Evolutionary conservation across 257 asterid genomes (phyloP), one percentile per base, ranked within the genome.

Genomic region (Przewalskia tangutica): DNA sequence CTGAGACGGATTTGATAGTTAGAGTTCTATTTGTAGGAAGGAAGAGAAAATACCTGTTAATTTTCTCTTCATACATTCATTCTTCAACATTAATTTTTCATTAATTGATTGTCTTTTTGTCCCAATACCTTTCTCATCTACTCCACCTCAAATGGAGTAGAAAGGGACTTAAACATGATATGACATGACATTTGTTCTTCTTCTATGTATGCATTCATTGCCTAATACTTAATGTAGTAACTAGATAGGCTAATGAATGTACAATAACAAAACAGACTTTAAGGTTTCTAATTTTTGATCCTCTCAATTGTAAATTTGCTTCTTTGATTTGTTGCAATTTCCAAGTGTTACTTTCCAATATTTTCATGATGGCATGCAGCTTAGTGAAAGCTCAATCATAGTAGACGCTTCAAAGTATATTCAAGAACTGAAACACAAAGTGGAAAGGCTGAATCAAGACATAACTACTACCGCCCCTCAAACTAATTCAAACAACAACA

Each of bases 341-440:
- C 3, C 42, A 20, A 2, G 46, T 82, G 18, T 38, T 68, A 55
- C 14, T 8, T 11, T 70, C 14, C 48, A 12, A 11, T 53, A n/a
- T 40, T 83, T 53, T n/a, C 70, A 66, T 80, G 42, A 55, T 83
- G 84, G 82, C 89, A 50, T 50, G 63, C 62, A 94, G 98, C 65
- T 88, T 87, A 90, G 85, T 77, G 92, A 91, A 77, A 80, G 85
- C 79, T 90, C 99, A 77, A 95, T 93, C 88, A 88, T 95, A 80
- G 81, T 86, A 38, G 97, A 93, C 73, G 97, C 99, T 48, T 87
- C 99, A 46, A 90, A 89, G 81, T 95, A 92, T 36, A 93, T 95
- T 77, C 85, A 87, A 87, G 97, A 90, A 55, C 64, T 93, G 81
- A 92, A 93, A 70, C 90, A 93, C 76, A 95, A 95, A 87, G 95